Percentiles rank a stretch among this genome's conserved stretches.
Evolutionary conservation across 2,329 filamentous ascomycete genomes (phyloP).

Genomic region (Botrytis fragariae): DNA sequence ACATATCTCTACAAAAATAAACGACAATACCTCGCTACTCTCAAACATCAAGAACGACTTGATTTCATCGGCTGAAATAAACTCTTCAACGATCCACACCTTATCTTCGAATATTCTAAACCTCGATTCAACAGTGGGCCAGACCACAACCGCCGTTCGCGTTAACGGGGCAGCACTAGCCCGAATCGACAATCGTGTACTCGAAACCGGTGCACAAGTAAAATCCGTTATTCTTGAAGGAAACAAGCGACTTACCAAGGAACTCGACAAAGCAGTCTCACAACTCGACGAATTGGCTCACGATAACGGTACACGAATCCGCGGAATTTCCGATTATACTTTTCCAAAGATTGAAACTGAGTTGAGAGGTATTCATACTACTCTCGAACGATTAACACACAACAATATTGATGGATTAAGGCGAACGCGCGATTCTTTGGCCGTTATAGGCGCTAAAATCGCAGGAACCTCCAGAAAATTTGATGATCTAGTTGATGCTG

Average conservation of each 20-base stretch:
- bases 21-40: constrained; percentile 11
- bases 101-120: constrained; percentile 20
- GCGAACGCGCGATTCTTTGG: constrained; percentile 24
- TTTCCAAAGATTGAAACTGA: constrained; percentile 27
- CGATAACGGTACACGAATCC: constrained; percentile 27
- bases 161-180: constrained; percentile 30
- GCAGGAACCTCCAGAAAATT: constrained; percentile 29
- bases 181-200: constrained; percentile 29
- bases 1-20: constrained; percentile 21
- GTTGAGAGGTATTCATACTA: constrained; percentile 18
- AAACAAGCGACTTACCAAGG: constrained; percentile 21
- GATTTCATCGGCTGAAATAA: constrained; percentile 15
- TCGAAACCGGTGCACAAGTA: constrained; percentile 29
- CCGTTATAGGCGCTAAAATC: constrained; percentile 28
- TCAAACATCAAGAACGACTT: constrained; percentile 18
- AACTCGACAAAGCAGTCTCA: constrained; percentile 17
- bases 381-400: constrained; percentile 17
- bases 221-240: constrained; percentile 27
- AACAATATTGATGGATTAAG: constrained; percentile 13
- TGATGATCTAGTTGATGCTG: constrained; percentile 30
- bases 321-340: constrained; percentile 27
- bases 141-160: constrained; percentile 26
- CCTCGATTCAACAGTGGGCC: constrained; percentile 16
- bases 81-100: constrained; percentile 18
- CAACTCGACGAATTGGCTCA: constrained; percentile 28